Conservation (phyloP, 164 flowering plant species). For the Dillenia turbinata region DNA sequence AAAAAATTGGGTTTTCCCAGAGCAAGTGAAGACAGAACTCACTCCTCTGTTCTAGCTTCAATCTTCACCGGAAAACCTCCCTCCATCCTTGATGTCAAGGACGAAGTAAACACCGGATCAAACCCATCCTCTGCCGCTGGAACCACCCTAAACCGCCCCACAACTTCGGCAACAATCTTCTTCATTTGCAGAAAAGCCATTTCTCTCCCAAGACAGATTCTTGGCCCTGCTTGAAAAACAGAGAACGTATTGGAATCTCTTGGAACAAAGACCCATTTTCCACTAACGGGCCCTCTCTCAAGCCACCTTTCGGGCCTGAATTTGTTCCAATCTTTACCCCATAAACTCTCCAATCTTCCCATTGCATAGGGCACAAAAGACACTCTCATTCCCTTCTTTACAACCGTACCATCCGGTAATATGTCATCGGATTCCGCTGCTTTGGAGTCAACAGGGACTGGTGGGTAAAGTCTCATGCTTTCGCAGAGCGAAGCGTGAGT, state of each 20-base stretch:
- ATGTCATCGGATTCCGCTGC: slow-evolving; percentile 20
- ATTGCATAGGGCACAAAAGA: slow-evolving; percentile 25
- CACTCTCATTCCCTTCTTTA: slow-evolving; percentile 24
- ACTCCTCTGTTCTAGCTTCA: slow-evolving; percentile 2
- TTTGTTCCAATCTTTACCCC: slow-evolving; percentile 29
- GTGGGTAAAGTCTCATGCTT: slow-evolving; percentile 34
- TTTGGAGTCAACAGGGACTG: slow-evolving; percentile 27
- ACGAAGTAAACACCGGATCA: slow-evolving; percentile 18
- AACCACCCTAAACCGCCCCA: slow-evolving; percentile 23
- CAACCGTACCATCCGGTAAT: slow-evolving; percentile 25
- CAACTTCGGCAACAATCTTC: slow-evolving; percentile 26
- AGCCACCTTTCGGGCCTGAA: slow-evolving; percentile 30
- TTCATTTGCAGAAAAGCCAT: slow-evolving; percentile 40
- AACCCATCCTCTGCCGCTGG: slow-evolving; percentile 20
- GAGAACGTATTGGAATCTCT: slow-evolving; percentile 23
- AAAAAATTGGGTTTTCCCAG: no score
- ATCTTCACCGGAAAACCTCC: slow-evolving; percentile 29
- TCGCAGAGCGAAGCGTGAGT: slow-evolving; percentile 31
- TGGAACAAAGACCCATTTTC: slow-evolving; percentile 21
- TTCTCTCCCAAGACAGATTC: slow-evolving; percentile 30
- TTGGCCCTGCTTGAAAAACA: slow-evolving; percentile 37
- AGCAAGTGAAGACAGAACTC: no score
- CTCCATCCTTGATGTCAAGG: slow-evolving; percentile 24
- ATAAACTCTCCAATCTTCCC: slow-evolving; percentile 28
- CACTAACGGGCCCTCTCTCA: slow-evolving; percentile 5